A percentile compares a stretch with the other conserved stretches of the same genome.
These are phyloP conservation scores for Zizania latifolia DNA, from an alignment of 176 grass and related monocot genomes.

Conservation along the genomic window DNA sequence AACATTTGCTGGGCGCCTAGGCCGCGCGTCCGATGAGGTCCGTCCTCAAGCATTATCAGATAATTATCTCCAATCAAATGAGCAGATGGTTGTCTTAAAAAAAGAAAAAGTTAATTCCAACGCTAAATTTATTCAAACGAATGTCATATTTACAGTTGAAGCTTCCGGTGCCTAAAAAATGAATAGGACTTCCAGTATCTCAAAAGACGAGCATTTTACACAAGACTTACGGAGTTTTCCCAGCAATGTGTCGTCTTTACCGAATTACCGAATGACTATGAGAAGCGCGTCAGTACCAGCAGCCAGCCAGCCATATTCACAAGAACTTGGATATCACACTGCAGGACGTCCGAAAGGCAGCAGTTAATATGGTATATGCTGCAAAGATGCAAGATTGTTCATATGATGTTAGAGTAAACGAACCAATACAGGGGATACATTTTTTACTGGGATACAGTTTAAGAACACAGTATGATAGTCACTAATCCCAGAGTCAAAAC, in stretches of 20 bases:
- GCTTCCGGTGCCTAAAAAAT: background rate
- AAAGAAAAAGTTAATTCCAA: background rate
- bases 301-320: constrained; percentile 48
- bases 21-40: too few relatives aligned
- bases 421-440: background rate
- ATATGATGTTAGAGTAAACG: background rate
- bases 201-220: background rate
- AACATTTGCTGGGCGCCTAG: too few relatives aligned
- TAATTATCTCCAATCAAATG: background rate
- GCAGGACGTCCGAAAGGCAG: constrained; percentile 59
- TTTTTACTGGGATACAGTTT: background rate
- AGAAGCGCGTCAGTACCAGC: background rate
- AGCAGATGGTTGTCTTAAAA: too few relatives aligned
- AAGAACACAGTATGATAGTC: background rate
- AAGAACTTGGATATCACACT: constrained; percentile 69
- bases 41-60: too few relatives aligned
- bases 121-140: background rate
- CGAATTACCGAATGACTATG: constrained; percentile 8
- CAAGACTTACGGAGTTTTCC: background rate
- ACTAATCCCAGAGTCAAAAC: background rate
- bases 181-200: background rate
- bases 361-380: constrained; percentile 78
- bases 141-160: constrained; percentile 27
- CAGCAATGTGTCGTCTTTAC: background rate
- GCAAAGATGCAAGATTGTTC: constrained; percentile 10